Base-by-base conservation (phyloP, 495 filamentous ascomycete species). In the Thermochaetoides thermophila region DNA sequence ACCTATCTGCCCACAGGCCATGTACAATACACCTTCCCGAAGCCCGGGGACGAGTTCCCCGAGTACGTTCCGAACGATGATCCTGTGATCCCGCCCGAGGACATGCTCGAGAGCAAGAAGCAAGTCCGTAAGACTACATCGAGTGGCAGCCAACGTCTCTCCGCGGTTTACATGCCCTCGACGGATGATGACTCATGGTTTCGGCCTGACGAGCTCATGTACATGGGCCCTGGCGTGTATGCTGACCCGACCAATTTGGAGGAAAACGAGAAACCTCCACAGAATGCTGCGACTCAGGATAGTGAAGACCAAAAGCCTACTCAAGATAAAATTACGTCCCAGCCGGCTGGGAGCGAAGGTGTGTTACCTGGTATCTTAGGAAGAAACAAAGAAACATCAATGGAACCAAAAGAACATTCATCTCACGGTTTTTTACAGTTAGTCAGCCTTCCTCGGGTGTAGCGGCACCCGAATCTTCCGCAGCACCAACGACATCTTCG, bases 41-140 rank as follows among this genome's bases (percentile, higher is more conserved):
- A 57, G 17, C 53, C 55, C 6, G 63, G 63, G 40, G 63, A 68
- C 21, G 63, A 68, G 48, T 68, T 54, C 29, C 62, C 62, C 27
- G 58, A 63, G 34, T 58, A 59, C 30, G 48, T 50, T 6, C 42
- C 45, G 12, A 49, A 53, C 6, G 45, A 46, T 8, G 44, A 54
- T 1, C 39, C 52, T 24, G 52, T 53, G 22, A 45, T 60, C 1
- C 38, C 53, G 5, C 55, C 55, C 26, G 53, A 59, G 15, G 53
- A 61, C 29, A 53, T 48, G 37, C 54, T 45, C 17, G 55, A 46
- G 13, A 43, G 49, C 16, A 47, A 28, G 30, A 50, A 38, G 17
- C 49, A 45, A 3, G 35, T 47, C 7, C 29, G 41, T 18, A 32
- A 34, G 13, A 35, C 37, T 0, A 19, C 15, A 27, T 29, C 35